Evolutionary conservation across 345 rosid genomes (phyloP), one percentile per base, ranked within the genome.

Genomic region (Ceriops zippeliana): DNA sequence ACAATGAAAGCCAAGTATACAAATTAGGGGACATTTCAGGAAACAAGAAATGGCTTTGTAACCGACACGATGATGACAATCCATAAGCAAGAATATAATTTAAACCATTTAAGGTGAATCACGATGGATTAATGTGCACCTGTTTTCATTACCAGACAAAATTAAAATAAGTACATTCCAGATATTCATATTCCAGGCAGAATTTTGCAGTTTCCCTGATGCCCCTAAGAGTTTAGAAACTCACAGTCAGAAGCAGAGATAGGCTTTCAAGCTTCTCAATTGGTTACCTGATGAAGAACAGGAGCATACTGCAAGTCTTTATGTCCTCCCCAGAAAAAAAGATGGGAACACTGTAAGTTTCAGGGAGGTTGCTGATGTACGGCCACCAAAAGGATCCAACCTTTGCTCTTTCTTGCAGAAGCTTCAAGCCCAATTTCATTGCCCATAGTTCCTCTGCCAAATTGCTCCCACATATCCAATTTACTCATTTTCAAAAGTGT

Each of bases 401-500:
- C 77, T 83, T 89, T 51, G 97, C 90, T 80, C 96, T 84, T 76
- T 93, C 98, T 77, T 80, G 90, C 65, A 90, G 83, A 62, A 90
- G 87, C 82, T 75, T 88, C 78, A 89, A 66, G 49, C 89, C 97
- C 86, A 90, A 76, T 79, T 86, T 93, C 98, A 89, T 91, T 52
- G 96, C 88, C 97, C 96, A 91, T 20, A 89, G 80, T 77, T 91
- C 96, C 77, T 86, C 97, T 89, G 97, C 80, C 87, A 89, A 84
- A 42, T 80, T 81, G 80, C 82, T 74, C 83, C 83, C 81, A 77
- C 66, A 79, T 76, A 76, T 83, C 82, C 81, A 78, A 37, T 82
- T 83, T 81, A 72, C 83, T 69, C 67, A 73, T 61, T 73, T 83
- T 81, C 83, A 78, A 76, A 85, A 85, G 78, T 75, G 74, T 80